A percentile compares a stretch with the other conserved stretches of the same genome.
Conservation (phyloP, 805 yeast species). For the Pichia deserticola region DNA sequence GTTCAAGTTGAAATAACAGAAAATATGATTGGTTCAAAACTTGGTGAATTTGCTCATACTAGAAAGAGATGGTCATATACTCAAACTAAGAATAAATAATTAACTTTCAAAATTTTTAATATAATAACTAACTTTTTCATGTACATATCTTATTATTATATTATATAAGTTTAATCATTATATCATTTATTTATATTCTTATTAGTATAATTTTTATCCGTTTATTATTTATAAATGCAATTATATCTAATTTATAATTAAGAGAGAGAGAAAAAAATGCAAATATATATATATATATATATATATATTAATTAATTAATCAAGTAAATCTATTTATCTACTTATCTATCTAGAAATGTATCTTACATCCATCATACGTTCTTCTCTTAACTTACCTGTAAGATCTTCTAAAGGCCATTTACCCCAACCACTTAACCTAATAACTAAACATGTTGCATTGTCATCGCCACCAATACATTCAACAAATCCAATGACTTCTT, state of each 20-base stretch:
- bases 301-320: no score
- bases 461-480: constrained; percentile 89
- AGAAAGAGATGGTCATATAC: constrained; percentile 82
- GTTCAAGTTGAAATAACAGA: constrained; percentile 81
- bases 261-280: no score
- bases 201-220: no score
- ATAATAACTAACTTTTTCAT: background rate
- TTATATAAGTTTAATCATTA: no score
- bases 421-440: constrained; percentile 88
- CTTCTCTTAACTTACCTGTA: constrained; percentile 76
- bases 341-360: background rate
- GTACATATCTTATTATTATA: no score
- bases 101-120: background rate
- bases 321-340: background rate
- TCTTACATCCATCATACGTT: constrained; percentile 32
- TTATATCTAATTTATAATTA: background rate
- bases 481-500: constrained; percentile 75
- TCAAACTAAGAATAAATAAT: constrained; percentile 56
- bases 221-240: background rate
- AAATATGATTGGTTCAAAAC: constrained; percentile 93
- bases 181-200: no score
- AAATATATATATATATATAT: no score
- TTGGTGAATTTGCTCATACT: constrained; percentile 94
- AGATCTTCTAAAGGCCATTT: constrained; percentile 81
- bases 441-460: constrained; percentile 86